Evolutionary conservation across 2,329 filamentous ascomycete genomes (phyloP), one percentile per base, ranked within the genome.

Genomic region (Thelonectria rubi): DNA sequence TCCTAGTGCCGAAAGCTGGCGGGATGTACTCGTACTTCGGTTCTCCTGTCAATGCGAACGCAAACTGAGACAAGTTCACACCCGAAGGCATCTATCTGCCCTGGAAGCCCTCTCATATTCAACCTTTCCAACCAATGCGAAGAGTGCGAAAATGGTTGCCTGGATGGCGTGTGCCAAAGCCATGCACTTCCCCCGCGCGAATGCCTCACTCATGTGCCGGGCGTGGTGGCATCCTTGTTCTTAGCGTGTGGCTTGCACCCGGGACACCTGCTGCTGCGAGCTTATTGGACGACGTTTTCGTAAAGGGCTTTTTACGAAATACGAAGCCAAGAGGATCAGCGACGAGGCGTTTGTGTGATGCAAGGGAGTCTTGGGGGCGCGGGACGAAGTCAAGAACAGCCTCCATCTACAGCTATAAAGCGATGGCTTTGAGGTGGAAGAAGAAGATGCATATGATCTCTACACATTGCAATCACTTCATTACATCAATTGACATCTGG

Each of bases 231-330:
- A 15, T 7, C 34, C 34, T 37, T 7, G 11, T 15, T 37, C 12
- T 37, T 37, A 37, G 34, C 6, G 34, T 42, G 42, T 58, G 56
- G 48, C 48, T 58, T 48, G 55, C 48, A 52, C 18, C 32, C 32
- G 11, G 1, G 40, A 8, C 42, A 48, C 30, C 24, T 39, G 5
- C 5, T 3, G 14, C 17, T n/a, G 42, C 21, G 14, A 34, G 37
- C 34, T 48, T 4, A 58, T 53, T 58, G 56, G 56, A 14, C 15
- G 8, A 24, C 49, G 56, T 21, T 24, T 32, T 48, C 49, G 32
- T 49, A 14, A 53, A 20, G 1, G 12, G 18, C n/a, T 10, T 50
- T 30, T 53, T 40, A 43, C 56, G 56, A 53, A 53, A 58, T 58
- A 58, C 56, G 56, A 53, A 18, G 42, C 18, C n/a, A 53, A 14